Conservation (phyloP, 2,329 filamentous ascomycete genomes). For the Beauveria medogensis region DNA sequence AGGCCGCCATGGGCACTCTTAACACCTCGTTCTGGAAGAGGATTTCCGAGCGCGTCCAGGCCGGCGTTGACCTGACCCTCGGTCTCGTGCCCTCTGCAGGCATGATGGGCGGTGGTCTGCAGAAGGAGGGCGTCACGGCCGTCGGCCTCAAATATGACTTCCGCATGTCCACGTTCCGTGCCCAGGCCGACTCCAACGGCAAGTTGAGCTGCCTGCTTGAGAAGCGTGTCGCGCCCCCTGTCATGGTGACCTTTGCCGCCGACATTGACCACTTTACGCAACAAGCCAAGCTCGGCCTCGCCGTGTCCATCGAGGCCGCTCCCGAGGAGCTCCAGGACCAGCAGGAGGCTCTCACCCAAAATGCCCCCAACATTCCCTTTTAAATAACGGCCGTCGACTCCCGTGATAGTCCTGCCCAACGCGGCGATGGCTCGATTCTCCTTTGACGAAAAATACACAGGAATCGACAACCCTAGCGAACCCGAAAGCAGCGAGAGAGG, state of each 20-base stretch:
- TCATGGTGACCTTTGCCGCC: conserved; percentile 89
- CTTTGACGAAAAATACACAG: background rate
- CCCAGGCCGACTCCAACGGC: conserved; percentile 90
- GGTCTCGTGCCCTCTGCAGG: conserved; percentile 62
- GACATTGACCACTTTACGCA: conserved; percentile 97
- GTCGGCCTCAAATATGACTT: conserved; percentile 98
- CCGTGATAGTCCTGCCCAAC: background rate
- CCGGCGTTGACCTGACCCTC: conserved; percentile 88
- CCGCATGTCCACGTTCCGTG: conserved; percentile 87
- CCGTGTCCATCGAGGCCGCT: conserved; percentile 82
- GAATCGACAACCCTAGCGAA: background rate
- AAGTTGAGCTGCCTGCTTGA: conserved; percentile 89
- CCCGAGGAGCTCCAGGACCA: conserved; percentile 82
- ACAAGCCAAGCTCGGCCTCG: conserved; percentile 88
- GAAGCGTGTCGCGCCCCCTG: conserved; percentile 89
- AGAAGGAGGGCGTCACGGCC: conserved; percentile 83
- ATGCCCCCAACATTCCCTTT: conserved; percentile 54
- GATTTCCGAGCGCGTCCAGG: conserved; percentile 90
- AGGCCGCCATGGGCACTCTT: conserved; percentile 72
- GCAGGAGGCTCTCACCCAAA: conserved; percentile 53
- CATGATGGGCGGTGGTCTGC: conserved; percentile 65
- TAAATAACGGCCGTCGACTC: conserved; percentile 30
- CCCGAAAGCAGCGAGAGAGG: background rate
- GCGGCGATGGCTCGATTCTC: conserved; percentile 2
- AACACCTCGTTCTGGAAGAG: conserved; percentile 91